Evolutionary conservation across 345 rosid species (phyloP), one percentile per base, ranked within the genome.

Genomic region (Melastoma malabathricum): DNA sequence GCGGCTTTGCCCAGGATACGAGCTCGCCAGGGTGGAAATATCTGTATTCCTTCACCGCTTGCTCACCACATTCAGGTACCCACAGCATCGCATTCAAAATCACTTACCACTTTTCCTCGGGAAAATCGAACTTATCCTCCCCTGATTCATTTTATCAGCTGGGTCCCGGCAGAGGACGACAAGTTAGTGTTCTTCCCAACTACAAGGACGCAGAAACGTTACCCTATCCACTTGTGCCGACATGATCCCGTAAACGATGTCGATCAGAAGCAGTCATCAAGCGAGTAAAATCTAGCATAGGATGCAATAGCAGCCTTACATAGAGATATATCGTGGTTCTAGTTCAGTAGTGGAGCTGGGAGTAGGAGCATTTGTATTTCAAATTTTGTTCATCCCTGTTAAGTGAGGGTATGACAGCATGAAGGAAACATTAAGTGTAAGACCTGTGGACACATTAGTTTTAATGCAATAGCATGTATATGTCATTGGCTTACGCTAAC

Each of bases 131-230:
- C 19, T 58, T 3, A 16, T 10, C 3, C 19, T 22, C 47, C 18
- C 41, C 59, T 84, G 75, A 47, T 13, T 51, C 16, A 57, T 47
- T 48, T 55, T 22, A 23, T 59, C 65, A 85, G 99, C 65, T 93
- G 97, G 99, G 71, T 55, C 57, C 97, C 92, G 7, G 92, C 92
- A 3, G 96, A 83, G 59, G 69, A 88, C 64, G 97, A 93, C 54
- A 85, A 78, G 80, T 31, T 93, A 48, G 75, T 93, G 0, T 93
- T 88, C 82, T 93, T 93, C 59, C 97, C 95, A 3, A 93, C 96
- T 0, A 88, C 85, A 14, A 64, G 95, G 69, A 93, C 85, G 18
- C 92, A 81, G 61, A 93, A 93, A 73, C 81, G 86, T 15, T 93
- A 81, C 47, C 97, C 94, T 3, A 80, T 93, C 65, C 62, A 72